A percentile compares a stretch with the other conserved stretches of the same genome.
phyloP scores from a whole-genome alignment of 2,329 filamentous ascomycete species.

The Colletotrichum coccodes region DNA sequence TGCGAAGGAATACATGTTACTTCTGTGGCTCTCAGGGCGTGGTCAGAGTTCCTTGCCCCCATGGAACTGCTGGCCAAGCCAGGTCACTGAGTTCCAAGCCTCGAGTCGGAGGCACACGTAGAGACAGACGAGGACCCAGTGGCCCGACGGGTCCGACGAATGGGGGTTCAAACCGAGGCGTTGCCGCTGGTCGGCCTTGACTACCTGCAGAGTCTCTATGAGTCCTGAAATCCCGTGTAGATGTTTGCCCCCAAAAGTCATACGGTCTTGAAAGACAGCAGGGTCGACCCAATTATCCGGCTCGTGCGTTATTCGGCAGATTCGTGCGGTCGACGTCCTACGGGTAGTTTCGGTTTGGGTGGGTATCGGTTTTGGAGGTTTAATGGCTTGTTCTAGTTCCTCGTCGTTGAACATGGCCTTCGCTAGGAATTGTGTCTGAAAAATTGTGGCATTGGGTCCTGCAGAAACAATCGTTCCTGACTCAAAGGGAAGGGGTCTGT shows the following conservation, averaged over 20 bases:
- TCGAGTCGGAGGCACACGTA: not conserved
- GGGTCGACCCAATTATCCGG: not conserved
- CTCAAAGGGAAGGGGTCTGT: not conserved
- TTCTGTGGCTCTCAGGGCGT: constrained; percentile 22
- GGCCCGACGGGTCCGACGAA: constrained; percentile 5
- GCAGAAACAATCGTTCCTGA: not conserved
- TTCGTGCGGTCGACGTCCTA: not conserved
- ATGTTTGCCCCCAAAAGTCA: not conserved
- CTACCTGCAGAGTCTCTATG: not conserved
- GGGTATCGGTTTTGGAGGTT: not conserved
- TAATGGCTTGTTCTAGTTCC: not conserved
- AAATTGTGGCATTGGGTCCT: too few species aligned
- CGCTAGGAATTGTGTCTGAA: not conserved
- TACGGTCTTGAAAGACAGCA: not conserved
- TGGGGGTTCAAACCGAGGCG: constrained; percentile 7
- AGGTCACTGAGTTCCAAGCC: not conserved
- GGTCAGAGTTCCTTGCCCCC: constrained; percentile 28
- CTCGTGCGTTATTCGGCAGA: not conserved
- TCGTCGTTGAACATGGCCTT: too few species aligned
- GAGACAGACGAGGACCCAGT: constrained; percentile 7
- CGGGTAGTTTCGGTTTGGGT: not conserved
- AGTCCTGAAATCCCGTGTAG: not conserved
- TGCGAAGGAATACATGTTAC: constrained; percentile 7
- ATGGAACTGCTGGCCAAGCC: constrained; percentile 5
- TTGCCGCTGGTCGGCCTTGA: constrained; percentile 13